Percentiles rank a stretch among this genome's conserved stretches.
Conservation (phyloP, 2,329 filamentous ascomycete species). For the Phoma sp. region DNA sequence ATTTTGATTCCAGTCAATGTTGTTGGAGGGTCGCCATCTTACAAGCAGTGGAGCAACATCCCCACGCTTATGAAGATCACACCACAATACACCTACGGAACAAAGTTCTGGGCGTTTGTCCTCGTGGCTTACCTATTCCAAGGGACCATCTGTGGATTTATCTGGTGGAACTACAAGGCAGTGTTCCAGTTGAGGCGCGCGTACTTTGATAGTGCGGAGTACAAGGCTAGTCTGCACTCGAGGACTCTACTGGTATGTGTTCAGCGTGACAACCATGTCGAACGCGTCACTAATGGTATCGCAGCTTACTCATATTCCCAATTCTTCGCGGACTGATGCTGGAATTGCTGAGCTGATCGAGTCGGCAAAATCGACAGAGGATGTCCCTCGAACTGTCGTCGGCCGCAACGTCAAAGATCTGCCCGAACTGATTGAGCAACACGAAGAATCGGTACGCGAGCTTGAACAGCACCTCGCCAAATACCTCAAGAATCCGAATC, state of each 20-base stretch:
- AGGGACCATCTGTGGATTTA: slow-evolving; percentile 73
- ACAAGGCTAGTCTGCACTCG: slow-evolving; percentile 84
- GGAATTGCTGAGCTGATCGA: slow-evolving; percentile 88
- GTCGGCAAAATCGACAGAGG: slow-evolving; percentile 74
- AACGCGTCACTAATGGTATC: slow-evolving; percentile 3
- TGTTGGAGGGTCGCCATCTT: slow-evolving; percentile 43
- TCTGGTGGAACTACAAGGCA: slow-evolving; percentile 88
- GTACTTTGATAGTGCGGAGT: slow-evolving; percentile 87
- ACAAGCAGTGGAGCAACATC: slow-evolving; percentile 36
- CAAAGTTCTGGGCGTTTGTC: slow-evolving; percentile 65
- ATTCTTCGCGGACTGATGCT: slow-evolving; percentile 76
- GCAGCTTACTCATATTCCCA: slow-evolving; percentile 82
- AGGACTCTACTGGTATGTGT: slow-evolving; percentile 60
- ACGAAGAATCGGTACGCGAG: slow-evolving; percentile 78
- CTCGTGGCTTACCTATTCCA: slow-evolving; percentile 70
- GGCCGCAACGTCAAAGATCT: slow-evolving; percentile 91
- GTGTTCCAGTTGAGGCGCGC: slow-evolving; percentile 72
- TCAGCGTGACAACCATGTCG: not conserved
- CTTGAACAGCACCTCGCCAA: slow-evolving; percentile 84
- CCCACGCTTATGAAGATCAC: slow-evolving; percentile 60
- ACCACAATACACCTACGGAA: slow-evolving; percentile 60
- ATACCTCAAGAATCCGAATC: slow-evolving; percentile 80
- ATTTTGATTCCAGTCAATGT: slow-evolving; percentile 85
- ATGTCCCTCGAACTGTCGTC: slow-evolving; percentile 78
- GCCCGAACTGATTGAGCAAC: slow-evolving; percentile 81